Base-by-base conservation (phyloP, 2,329 filamentous ascomycete genomes). In the Fusarium nurragi region DNA sequence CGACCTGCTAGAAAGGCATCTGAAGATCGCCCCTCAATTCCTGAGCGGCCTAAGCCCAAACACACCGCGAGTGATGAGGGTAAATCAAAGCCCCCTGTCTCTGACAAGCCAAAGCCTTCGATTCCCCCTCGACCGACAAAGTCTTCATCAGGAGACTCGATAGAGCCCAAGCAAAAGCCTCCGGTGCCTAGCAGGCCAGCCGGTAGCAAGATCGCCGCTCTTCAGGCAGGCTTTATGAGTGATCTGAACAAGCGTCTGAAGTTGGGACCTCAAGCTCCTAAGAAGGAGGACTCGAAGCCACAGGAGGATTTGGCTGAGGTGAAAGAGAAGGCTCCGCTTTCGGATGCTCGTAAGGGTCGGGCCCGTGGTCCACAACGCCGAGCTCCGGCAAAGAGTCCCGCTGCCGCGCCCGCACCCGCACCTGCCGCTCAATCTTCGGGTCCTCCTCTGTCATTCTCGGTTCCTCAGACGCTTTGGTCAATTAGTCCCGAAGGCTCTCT, bases 201-300 rank as follows among this genome's bases (percentile, higher is more conserved):
- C 39, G 92, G 92, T 11, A 87, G 88, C 71, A 98, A 98, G 81
- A 96, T 99, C 75, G 93, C 94, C 16, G 91, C 92, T 22, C 81
- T 99, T 28, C 93, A 97, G 77, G 92, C 92, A 34, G 93, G 92
- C 4, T 98, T 99, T 77, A 88, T 99, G 84, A 93, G 89, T 40
- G 94, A 98, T 73, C 81, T 99, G 38, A 97, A 98, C 77, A 94
- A 93, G 71, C 90, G 93, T 45, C 82, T 99, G 25, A 90, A 93
- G 73, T 80, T 97, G 32, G 95, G 95, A 2, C 94, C 94, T n/a
- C 89, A 92, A 69, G 87, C 84, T 11, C 86, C 88, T 3, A 94
- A 93, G 80, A 90, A 91, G 67, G 89, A 91, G 72, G 90, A 94
- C 65, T 80, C 84, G 37, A 75, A 79, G 11, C 79, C 82, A 14